These are phyloP conservation scores for Zizania latifolia DNA, from an alignment of 176 grass and related monocot species.

Conservation along the genomic window DNA sequence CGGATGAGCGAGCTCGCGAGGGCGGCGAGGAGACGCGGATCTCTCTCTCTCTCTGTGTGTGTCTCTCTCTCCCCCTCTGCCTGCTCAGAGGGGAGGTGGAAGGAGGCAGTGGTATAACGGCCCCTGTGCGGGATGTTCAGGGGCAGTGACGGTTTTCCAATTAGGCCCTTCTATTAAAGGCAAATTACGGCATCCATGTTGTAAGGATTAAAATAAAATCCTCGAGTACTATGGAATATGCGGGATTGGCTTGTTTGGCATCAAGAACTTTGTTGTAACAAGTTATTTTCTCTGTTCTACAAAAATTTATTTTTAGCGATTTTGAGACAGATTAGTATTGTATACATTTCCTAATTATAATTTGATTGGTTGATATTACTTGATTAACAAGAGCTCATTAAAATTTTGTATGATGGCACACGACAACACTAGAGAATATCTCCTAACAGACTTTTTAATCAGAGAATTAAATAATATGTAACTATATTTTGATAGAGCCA, in stretches of 20 bases:
- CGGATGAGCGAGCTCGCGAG: constrained; percentile 22
- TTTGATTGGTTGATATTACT: too few relatives aligned
- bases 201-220: too few relatives aligned
- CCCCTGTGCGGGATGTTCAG: constrained; percentile 12
- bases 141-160: background rate
- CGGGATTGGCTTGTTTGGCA: background rate
- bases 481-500: too few relatives aligned
- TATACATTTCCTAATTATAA: too few relatives aligned
- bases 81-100: background rate
- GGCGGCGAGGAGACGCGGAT: background rate
- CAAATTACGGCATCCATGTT: background rate
- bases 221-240: background rate
- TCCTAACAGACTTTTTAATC: too few relatives aligned
- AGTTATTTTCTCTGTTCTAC: too few relatives aligned
- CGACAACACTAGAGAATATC: too few relatives aligned
- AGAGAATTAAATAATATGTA: too few relatives aligned
- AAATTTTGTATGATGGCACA: too few relatives aligned
- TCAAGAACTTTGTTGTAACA: background rate
- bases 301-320: too few relatives aligned
- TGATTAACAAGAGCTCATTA: too few relatives aligned
- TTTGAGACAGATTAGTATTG: too few relatives aligned
- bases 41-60: background rate
- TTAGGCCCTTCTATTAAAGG: background rate
- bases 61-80: constrained; percentile 4
- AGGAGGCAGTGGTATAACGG: constrained; percentile 36